Evolutionary conservation across 2,329 filamentous ascomycete species (phyloP), one percentile per base, ranked within the genome.

Genomic region (Sporothrix luriei): DNA sequence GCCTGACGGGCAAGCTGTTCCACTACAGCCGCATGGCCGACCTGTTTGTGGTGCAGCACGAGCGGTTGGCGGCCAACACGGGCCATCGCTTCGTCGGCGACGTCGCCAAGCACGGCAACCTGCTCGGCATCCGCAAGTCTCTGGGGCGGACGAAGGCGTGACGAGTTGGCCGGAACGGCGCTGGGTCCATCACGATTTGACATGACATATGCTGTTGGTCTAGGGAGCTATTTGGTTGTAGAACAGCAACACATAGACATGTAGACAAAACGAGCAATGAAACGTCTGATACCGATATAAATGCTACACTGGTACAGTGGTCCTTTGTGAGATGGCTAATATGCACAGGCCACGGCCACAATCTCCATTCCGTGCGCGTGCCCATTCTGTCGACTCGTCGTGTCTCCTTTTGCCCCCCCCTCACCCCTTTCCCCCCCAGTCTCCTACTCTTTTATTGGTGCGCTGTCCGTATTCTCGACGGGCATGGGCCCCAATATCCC

Each of bases 41-140:
- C 79, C 81, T 89, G 64, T 91, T 96, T 75, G 78, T 96, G 67
- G 93, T 97, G 69, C 94, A 97, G 82, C 95, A 94, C 84, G 84
- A 87, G 70, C 80, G 82, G 69, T 81, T 95, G 54, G 87, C 86
- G 1, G 80, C 79, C 6, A 80, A 77, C 46, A 82, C 82, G 73
- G 78, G 79, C 0, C 72, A 82, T 10, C 72, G 75, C 0, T 80
- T 59, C 51, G 52, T 74, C 6, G 73, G 73, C 19, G 70, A 74
- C 4, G 72, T 74, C 14, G 54, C 73, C 55, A 71, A 70, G 61
- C 67, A 71, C 57, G 73, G 73, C 16, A 74, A 74, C 38, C 71
- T 74, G 48, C 66, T 74, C 1, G 73, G 73, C 6, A 71, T 74
- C 46, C 68, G 82, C 75, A 74, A 73, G 68, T 33, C 69, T 1